A percentile compares a stretch with the other conserved stretches of the same genome.
Evolutionary conservation across 2,329 filamentous ascomycete genomes (phyloP).

Genomic region (Botryotinia globosa): DNA sequence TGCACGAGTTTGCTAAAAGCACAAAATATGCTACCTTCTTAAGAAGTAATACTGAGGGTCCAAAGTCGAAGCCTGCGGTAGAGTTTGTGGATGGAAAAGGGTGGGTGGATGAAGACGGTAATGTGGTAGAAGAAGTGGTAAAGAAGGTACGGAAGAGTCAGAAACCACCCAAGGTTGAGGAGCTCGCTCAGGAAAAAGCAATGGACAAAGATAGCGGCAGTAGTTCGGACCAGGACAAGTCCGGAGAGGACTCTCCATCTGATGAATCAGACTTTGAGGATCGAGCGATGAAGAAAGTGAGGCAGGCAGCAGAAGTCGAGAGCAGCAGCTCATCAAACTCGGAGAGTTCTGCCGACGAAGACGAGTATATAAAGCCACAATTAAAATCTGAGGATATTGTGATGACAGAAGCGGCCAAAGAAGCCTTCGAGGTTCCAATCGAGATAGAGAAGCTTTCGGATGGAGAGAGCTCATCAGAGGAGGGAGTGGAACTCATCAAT

Average conservation of each 20-base stretch:
- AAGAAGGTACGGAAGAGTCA: constrained; percentile 25
- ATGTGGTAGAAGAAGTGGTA: constrained; percentile 60
- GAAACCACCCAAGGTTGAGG: constrained; percentile 8
- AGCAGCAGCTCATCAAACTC: constrained; percentile 9
- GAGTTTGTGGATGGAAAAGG: constrained; percentile 81
- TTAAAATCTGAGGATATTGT: background rate
- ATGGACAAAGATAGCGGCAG: background rate
- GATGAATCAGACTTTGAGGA: constrained; percentile 17
- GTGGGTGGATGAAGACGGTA: constrained; percentile 79
- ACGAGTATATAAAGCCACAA: constrained; percentile 8
- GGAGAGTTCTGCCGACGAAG: constrained; percentile 15
- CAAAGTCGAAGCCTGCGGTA: constrained; percentile 47
- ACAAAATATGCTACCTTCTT: constrained; percentile 80
- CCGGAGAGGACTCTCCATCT: constrained; percentile 29
- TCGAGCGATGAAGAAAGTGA: background rate
- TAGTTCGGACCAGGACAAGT: constrained; percentile 28
- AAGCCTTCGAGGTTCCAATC: background rate
- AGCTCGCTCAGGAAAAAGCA: background rate
- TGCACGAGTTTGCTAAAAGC: constrained; percentile 89
- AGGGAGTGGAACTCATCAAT: background rate
- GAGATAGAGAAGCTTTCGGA: background rate
- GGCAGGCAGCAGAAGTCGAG: constrained; percentile 2
- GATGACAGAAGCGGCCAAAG: background rate
- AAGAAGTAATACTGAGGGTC: constrained; percentile 51
- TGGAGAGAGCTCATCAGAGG: background rate